phyloP scores from a whole-genome alignment of 1,284 basidiomycete species.

The Athelia psychrophila region DNA sequence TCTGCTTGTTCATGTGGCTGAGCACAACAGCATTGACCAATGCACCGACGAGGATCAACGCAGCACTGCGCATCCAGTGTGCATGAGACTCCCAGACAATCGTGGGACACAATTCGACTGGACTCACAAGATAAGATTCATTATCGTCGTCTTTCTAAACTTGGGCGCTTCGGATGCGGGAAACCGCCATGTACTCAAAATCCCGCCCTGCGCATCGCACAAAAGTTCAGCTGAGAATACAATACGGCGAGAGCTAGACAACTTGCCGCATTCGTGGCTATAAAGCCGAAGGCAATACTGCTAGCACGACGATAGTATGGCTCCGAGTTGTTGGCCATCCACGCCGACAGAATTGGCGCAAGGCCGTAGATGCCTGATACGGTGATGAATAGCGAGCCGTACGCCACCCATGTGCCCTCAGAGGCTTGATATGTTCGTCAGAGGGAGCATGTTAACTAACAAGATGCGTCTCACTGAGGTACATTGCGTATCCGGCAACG shows the following conservation, averaged over 20 bases:
- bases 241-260: neutral
- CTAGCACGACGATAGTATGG: conserved; percentile 54
- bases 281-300: conserved; percentile 50
- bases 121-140: conserved; percentile 31
- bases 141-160: conserved; percentile 32
- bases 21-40: conserved; percentile 26
- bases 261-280: conserved; percentile 41
- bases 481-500: conserved; percentile 44
- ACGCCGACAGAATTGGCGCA: conserved; percentile 43
- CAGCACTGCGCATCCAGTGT: conserved; percentile 14
- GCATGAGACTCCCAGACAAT: too few relatives aligned
- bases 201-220: conserved; percentile 28
- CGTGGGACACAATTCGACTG: neutral
- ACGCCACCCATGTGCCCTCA: conserved; percentile 34
- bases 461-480: conserved; percentile 37
- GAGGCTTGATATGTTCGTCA: conserved; percentile 18
- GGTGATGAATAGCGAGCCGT: conserved; percentile 49
- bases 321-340: conserved; percentile 57
- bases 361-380: conserved; percentile 42
- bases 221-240: neutral
- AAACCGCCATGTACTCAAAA: conserved; percentile 36
- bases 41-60: conserved; percentile 21
- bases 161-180: conserved; percentile 33
- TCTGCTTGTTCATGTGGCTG: conserved; percentile 23
- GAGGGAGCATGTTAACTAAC: neutral